These are phyloP conservation scores for Starmerella floricola DNA, from an alignment of 805 yeast species.

Conservation along the genomic window DNA sequence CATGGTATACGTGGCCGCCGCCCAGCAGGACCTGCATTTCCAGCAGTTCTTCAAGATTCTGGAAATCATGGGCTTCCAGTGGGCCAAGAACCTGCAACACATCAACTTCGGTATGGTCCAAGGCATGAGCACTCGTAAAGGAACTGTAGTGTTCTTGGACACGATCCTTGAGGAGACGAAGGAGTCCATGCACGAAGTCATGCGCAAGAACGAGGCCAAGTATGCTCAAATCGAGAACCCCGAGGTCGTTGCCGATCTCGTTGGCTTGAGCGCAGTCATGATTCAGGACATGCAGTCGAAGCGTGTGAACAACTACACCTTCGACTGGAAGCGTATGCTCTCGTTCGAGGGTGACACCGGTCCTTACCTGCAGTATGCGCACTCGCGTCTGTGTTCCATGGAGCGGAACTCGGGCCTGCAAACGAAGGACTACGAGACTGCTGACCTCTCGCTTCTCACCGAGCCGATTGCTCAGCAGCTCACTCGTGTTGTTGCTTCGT, in stretches of 20 bases:
- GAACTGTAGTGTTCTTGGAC: constrained; percentile 96
- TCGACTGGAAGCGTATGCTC: constrained; percentile 96
- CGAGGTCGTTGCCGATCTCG: constrained; percentile 84
- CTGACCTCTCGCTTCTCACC: constrained; percentile 48
- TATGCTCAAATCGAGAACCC: constrained; percentile 90
- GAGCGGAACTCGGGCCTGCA: constrained; percentile 57
- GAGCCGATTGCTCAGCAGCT: constrained; percentile 63
- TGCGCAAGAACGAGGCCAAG: constrained; percentile 82
- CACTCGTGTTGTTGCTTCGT: constrained; percentile 70
- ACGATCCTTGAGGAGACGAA: constrained; percentile 85
- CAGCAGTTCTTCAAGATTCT: constrained; percentile 91
- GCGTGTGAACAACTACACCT: constrained; percentile 89
- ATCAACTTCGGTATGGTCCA: constrained; percentile 94
- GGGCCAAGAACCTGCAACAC: constrained; percentile 74
- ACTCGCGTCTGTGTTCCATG: constrained; percentile 88
- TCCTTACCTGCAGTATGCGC: constrained; percentile 96
- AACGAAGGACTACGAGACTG: constrained; percentile 28
- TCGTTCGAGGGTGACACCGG: constrained; percentile 99
- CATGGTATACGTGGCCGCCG: constrained; percentile 90
- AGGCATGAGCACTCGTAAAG: constrained; percentile 97
- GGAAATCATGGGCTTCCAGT: constrained; percentile 76
- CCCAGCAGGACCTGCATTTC: constrained; percentile 89
- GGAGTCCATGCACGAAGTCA: constrained; percentile 89
- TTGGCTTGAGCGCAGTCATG: constrained; percentile 96
- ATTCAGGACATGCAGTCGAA: constrained; percentile 98